Evolutionary conservation across 805 yeast genomes (phyloP), one percentile per base, ranked within the genome.

Genomic region (Zygoascus bituminiphila): DNA sequence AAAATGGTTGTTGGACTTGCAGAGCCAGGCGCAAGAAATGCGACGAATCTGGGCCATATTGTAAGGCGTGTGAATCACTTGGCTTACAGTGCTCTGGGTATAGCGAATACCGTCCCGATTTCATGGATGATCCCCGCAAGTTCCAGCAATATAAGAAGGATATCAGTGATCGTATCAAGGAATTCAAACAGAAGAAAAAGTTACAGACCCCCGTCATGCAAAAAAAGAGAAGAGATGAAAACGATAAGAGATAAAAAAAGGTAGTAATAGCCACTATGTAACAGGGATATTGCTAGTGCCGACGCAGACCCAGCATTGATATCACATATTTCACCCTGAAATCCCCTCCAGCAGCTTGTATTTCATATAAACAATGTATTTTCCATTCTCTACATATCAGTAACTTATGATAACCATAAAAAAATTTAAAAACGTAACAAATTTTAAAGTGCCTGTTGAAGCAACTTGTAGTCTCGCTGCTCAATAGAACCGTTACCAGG

Each of bases 401-500:
- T 29, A 12, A 29, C 10, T n/a, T 29, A 29, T 6, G 33, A 15
- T 7, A 29, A 15, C 33, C 33, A 29, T 29, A 29, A 29, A n/a
- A n/a, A n/a, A 29, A 12, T 29, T 7, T 29, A 29, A 15, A 29
- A 29, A 29, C 33, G 33, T 29, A 29, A 29, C 33, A 29, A 7
- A 12, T 29, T 25, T 25, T 29, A 29, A 39, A 39, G 19, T 2
- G 15, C 25, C 29, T 22, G 37, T 29, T 43, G 29, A 8, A 43
- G 21, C 39, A 43, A 10, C 40, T 43, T 29, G 40, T 20, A 33
- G 12, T 43, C 26, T 68, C 97, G 81, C 69, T 82, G 87, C 59
- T 83, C 87, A 63, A 93, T 84, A 36, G 95, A 83, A 48, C 98
- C 98, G 64, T 85, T 86, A 40, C 96, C 96, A 52, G 98, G 98